A percentile compares a stretch with the other conserved stretches of the same genome.
These are phyloP conservation scores for Keithomyces neogunnii DNA, from an alignment of 2,329 filamentous ascomycete species.

Conservation along the genomic window DNA sequence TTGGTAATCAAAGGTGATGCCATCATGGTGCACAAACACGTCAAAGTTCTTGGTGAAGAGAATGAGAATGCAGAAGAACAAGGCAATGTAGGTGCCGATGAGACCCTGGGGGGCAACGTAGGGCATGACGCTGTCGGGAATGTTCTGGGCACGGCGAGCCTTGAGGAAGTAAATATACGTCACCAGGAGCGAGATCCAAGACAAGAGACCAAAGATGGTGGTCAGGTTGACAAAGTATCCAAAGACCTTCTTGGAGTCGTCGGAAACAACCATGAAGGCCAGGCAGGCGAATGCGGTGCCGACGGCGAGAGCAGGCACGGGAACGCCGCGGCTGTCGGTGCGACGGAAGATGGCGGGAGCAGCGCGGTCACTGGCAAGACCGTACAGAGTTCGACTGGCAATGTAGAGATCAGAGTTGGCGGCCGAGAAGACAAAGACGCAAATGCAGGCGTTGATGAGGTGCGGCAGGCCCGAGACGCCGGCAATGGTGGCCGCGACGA, in stretches of 20 bases:
- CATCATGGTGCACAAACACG: conserved; percentile 52
- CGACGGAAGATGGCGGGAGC: conserved; percentile 64
- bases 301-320: conserved; percentile 54
- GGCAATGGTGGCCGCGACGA: conserved; percentile 60
- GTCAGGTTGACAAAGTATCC: conserved; percentile 59
- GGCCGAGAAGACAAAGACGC: conserved; percentile 69
- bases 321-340: conserved; percentile 64
- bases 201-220: conserved; percentile 58
- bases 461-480: conserved; percentile 54
- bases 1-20: conserved; percentile 59
- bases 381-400: conserved; percentile 64
- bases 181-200: conserved; percentile 60
- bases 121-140: conserved; percentile 46
- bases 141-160: conserved; percentile 51
- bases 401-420: conserved; percentile 74
- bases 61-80: conserved; percentile 64
- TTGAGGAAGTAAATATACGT: conserved; percentile 60
- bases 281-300: conserved; percentile 56
- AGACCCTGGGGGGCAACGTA: conserved; percentile 67
- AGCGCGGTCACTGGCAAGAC: conserved; percentile 61
- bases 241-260: conserved; percentile 49
- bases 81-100: conserved; percentile 57
- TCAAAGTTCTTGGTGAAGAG: conserved; percentile 76
- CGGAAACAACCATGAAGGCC: conserved; percentile 58
- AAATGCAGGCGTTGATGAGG: conserved; percentile 66